These are phyloP conservation scores for Daldinia loculata DNA, from an alignment of 495 filamentous ascomycete species.

Conservation along the genomic window DNA sequence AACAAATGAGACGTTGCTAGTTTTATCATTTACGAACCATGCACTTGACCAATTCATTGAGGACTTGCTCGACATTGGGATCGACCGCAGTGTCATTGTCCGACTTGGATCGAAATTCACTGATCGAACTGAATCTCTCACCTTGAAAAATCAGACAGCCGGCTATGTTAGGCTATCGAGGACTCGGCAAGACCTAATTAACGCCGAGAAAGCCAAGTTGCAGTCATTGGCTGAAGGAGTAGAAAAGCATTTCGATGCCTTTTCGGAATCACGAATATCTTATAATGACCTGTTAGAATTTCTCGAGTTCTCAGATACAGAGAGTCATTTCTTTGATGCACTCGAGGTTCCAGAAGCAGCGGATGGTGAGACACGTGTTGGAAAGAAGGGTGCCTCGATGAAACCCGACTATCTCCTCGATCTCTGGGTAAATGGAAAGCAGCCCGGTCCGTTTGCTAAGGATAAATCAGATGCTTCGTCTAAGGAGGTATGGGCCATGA, in stretches of 20 bases:
- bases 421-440: slow-evolving; percentile 62
- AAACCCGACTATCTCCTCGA: slow-evolving; percentile 61
- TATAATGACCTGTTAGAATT: slow-evolving; percentile 61
- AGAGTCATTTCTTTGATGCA: slow-evolving; percentile 64
- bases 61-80: slow-evolving; percentile 71
- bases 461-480: slow-evolving; percentile 36
- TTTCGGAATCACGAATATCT: slow-evolving; percentile 2
- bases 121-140: slow-evolving; percentile 55
- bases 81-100: slow-evolving; percentile 63
- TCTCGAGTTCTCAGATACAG: slow-evolving; percentile 67
- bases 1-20: slow-evolving; percentile 64
- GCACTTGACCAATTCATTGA: slow-evolving; percentile 80
- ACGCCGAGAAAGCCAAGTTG: slow-evolving; percentile 47
- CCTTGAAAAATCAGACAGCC: slow-evolving; percentile 55
- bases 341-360: slow-evolving; percentile 54
- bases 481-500: slow-evolving; percentile 64
- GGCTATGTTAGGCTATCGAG: neutral
- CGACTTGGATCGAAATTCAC: slow-evolving; percentile 74
- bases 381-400: slow-evolving; percentile 57
- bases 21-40: slow-evolving; percentile 74
- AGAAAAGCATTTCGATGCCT: slow-evolving; percentile 20
- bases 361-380: slow-evolving; percentile 57
- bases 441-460: slow-evolving; percentile 55
- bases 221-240: slow-evolving; percentile 27
- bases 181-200: slow-evolving; percentile 53